phyloP scores from a whole-genome alignment of 164 flowering plant genomes.

The Cinnamomum micranthum region DNA sequence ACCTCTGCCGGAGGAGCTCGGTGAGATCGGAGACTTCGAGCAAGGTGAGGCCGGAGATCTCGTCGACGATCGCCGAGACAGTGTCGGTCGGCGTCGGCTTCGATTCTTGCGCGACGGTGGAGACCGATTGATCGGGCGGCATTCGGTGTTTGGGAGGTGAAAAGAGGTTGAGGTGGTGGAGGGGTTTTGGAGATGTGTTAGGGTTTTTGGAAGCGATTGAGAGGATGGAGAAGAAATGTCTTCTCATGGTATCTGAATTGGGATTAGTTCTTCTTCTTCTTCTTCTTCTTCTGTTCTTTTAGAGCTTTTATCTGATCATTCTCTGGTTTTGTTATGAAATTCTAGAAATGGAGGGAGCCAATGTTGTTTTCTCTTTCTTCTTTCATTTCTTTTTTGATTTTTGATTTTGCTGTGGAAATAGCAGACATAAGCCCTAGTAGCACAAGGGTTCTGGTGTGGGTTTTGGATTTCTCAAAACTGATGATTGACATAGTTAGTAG shows the following conservation, averaged over 20 bases:
- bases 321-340: neutral
- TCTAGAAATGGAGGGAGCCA: too few relatives aligned
- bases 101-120: neutral
- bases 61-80: slow-evolving; percentile 63
- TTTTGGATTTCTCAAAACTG: too few relatives aligned
- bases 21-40: slow-evolving; percentile 69
- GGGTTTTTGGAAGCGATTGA: neutral
- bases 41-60: slow-evolving; percentile 57
- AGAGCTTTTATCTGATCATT: neutral
- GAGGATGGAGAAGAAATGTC: neutral
- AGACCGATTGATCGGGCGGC: neutral
- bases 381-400: too few relatives aligned
- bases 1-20: slow-evolving; percentile 54
- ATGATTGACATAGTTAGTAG: too few relatives aligned
- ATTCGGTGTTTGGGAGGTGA: neutral
- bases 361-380: too few relatives aligned
- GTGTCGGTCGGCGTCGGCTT: neutral
- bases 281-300: neutral
- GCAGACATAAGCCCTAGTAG: too few relatives aligned
- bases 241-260: neutral
- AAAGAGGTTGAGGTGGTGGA: too few relatives aligned
- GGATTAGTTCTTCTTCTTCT: neutral
- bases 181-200: neutral
- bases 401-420: too few relatives aligned
- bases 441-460: too few relatives aligned